These are phyloP conservation scores for Apiotrichum porosum DNA, from an alignment of 1,284 basidiomycete species.

Conservation along the genomic window DNA sequence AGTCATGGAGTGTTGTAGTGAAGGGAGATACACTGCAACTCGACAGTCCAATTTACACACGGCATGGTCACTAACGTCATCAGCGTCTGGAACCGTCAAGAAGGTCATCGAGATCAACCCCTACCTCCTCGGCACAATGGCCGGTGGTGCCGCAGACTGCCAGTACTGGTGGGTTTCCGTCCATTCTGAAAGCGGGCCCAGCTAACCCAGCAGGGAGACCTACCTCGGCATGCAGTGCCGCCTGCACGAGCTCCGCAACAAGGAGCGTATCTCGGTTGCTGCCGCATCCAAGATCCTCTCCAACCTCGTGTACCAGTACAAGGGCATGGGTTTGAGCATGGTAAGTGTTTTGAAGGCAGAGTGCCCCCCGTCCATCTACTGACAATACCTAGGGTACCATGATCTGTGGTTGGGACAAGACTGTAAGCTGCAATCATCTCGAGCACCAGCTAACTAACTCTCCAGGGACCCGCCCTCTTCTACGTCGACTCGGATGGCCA, in stretches of 20 bases:
- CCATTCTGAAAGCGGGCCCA: not conserved
- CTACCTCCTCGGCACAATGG: slow-evolving; percentile 97
- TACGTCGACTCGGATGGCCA: slow-evolving; percentile 98
- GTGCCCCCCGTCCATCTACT: too few relatives aligned
- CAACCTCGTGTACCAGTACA: slow-evolving; percentile 97
- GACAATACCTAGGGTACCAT: slow-evolving; percentile 99
- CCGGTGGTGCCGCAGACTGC: slow-evolving; percentile 81
- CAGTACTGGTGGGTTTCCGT: slow-evolving; percentile 45
- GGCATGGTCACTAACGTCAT: not conserved
- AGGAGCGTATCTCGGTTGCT: slow-evolving; percentile 96
- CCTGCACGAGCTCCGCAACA: slow-evolving; percentile 92
- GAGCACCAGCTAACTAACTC: not conserved
- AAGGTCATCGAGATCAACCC: slow-evolving; percentile 99
- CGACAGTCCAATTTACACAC: too few relatives aligned
- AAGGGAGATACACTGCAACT: too few relatives aligned
- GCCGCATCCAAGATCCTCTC: slow-evolving; percentile 96
- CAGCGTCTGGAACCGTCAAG: slow-evolving; percentile 91
- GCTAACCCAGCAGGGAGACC: slow-evolving; percentile 66
- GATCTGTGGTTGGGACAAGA: slow-evolving; percentile 99
- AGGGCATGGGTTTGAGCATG: slow-evolving; percentile 99
- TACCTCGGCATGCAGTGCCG: slow-evolving; percentile 98
- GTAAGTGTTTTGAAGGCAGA: slow-evolving; percentile 51
- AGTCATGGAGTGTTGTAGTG: not conserved
- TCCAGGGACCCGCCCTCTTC: slow-evolving; percentile 86
- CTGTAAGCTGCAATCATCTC: slow-evolving; percentile 54